Evolutionary conservation across 192 early-diverging fungal genomes (phyloP).

Genomic region (Jimgerdemannia lactiflua): DNA sequence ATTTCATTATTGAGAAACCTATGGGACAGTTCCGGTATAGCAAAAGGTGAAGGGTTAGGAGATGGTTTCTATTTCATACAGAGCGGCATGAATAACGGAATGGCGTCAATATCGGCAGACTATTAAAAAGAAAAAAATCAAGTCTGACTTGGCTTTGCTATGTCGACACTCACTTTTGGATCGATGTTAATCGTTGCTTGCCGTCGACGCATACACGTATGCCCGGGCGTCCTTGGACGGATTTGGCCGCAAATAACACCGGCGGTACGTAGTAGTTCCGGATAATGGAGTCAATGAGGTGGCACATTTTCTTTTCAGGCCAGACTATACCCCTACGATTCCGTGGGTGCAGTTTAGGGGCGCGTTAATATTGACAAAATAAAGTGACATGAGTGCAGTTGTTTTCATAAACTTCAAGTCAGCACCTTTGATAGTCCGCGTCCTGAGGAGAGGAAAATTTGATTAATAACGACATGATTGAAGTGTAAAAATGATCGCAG

Average conservation of each 20-base stretch:
- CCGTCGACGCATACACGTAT: constrained; percentile 27
- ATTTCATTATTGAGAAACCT: constrained; percentile 30
- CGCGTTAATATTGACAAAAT: neutral
- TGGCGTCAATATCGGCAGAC: too few relatives aligned
- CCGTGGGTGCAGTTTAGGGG: neutral
- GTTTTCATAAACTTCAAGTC: neutral
- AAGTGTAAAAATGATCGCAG: too few relatives aligned
- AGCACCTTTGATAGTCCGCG: neutral
- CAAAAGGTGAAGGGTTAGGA: too few relatives aligned
- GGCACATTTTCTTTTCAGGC: constrained; percentile 1
- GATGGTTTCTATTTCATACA: too few relatives aligned
- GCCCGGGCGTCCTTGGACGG: neutral
- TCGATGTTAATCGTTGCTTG: constrained; percentile 29
- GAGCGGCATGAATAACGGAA: too few relatives aligned
- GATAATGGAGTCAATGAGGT: constrained; percentile 25
- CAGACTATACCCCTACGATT: constrained; percentile 6
- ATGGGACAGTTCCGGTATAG: neutral
- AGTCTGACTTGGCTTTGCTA: neutral
- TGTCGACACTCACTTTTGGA: constrained; percentile 15
- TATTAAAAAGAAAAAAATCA: too few relatives aligned
- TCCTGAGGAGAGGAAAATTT: neutral
- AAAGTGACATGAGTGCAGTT: neutral
- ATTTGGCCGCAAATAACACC: constrained; percentile 18
- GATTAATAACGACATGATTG: neutral
- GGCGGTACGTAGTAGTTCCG: constrained; percentile 30